Evolutionary conservation across 129 eudicot species (phyloP).

Genomic region (Flaveria ramosissima): DNA sequence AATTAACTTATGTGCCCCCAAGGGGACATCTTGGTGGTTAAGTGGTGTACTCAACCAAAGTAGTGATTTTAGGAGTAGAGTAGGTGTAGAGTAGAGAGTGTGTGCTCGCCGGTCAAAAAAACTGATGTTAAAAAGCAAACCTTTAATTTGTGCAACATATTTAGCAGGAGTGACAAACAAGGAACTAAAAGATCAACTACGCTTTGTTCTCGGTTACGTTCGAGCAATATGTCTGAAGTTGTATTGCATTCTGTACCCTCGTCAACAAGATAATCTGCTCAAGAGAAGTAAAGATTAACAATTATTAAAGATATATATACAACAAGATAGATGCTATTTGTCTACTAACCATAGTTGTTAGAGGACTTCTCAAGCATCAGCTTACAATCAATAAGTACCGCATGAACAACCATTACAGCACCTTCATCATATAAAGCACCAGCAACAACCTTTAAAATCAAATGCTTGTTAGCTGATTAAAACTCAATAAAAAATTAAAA

Average conservation of each 20-base stretch:
- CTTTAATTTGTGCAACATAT: conserved; percentile 73
- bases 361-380: conserved; percentile 96
- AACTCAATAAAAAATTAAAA: neutral
- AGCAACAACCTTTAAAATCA: conserved; percentile 62
- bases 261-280: conserved; percentile 94
- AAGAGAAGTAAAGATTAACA: conserved; percentile 21
- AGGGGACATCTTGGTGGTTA: too few species aligned
- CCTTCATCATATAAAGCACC: conserved; percentile 95
- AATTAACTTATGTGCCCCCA: neutral
- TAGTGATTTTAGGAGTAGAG: too few species aligned
- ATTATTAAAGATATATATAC: neutral
- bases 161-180: conserved; percentile 62
- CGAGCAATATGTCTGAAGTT: conserved; percentile 84
- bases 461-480: conserved; percentile 24
- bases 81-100: too few species aligned
- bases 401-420: conserved; percentile 88
- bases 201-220: conserved; percentile 86
- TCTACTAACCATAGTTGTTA: conserved; percentile 84
- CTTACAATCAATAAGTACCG: conserved; percentile 74
- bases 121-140: conserved; percentile 39
- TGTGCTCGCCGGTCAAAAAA: too few species aligned
- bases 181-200: conserved; percentile 83
- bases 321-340: neutral
- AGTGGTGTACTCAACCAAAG: too few species aligned
- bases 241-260: conserved; percentile 91